Evolutionary conservation across 352 stramenopile genomes (phyloP).

Genomic region (Phytophthora fragariaefolia): DNA sequence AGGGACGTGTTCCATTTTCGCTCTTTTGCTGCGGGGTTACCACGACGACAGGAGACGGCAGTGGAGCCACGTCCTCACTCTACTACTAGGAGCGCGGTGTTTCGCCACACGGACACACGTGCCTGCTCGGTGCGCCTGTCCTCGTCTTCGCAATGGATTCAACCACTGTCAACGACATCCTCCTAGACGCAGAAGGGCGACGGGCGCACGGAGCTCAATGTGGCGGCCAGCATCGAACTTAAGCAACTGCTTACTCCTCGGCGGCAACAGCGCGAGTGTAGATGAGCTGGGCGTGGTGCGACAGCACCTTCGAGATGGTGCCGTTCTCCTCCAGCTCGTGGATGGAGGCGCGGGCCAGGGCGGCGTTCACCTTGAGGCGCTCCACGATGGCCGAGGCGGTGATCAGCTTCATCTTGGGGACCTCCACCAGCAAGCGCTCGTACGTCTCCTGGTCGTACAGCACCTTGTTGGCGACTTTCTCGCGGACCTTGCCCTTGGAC

Average conservation of each 20-base stretch:
- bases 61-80: conserved; percentile 39
- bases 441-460: conserved; percentile 99
- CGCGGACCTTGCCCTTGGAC: conserved; percentile 99
- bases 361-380: conserved; percentile 99
- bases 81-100: conserved; percentile 37
- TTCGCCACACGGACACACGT: conserved; percentile 13
- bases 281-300: conserved; percentile 98
- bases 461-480: conserved; percentile 99
- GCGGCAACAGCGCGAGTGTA: conserved; percentile 96
- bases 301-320: conserved; percentile 94
- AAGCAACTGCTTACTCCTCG: conserved; percentile 69
- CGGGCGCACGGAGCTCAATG: conserved; percentile 16
- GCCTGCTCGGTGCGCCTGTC: conserved; percentile 21
- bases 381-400: conserved; percentile 98
- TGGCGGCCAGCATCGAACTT: conserved; percentile 24
- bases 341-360: conserved; percentile 97
- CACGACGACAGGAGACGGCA: conserved; percentile 22
- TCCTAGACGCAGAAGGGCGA: conserved; percentile 17
- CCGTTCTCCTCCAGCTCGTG: conserved; percentile 96
- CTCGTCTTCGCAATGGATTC: conserved; percentile 7
- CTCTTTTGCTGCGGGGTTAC: conserved; percentile 35
- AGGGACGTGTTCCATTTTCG: conserved; percentile 55
- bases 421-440: conserved; percentile 97
- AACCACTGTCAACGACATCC: conserved; percentile 7
- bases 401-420: conserved; percentile 99